Evolutionary conservation across 306 rosid genomes (phyloP), one percentile per base, ranked within the genome.

Genomic region (Quercus cerris): DNA sequence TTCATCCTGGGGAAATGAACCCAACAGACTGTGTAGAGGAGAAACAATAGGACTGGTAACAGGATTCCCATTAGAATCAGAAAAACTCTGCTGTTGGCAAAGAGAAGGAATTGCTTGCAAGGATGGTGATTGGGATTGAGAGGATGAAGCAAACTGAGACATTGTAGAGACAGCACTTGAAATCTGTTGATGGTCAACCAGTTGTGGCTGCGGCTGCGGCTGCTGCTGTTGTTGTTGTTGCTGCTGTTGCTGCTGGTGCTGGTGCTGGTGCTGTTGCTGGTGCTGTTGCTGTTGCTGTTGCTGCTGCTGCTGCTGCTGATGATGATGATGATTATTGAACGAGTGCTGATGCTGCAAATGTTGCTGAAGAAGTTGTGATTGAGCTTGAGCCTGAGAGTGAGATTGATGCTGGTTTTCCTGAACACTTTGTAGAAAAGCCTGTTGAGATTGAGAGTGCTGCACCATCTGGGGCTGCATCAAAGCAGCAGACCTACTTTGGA

Each of bases 1-100:
- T 54, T 91, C 98, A 61, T 95, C 94, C 77, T 85, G 94, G 22
- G 94, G 81, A 87, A 87, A 90, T 13, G 99, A 84, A 74, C 98
- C 88, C 90, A 95, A 79, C 73, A 95, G 84, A 78, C 92, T 86
- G 58, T 93, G 97, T 86, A 91, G 78, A 49, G 97, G 97, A 80
- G 97, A 93, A 80, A 94, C 90, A 41, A 79, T 73, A 28, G 93
- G 76, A 69, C 88, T 73, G 54, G 94, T 77, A 51, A 86, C 88
- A 75, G 87, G 80, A 63, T 87, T 89, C 80, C 92, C 94, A 70
- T 84, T 90, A 14, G 97, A 86, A 84, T 92, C 97, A 5, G 97
- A 86, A 82, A 91, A 94, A 66, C 84, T 89, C 79, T 86, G 97
- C 46, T 88, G 97, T n/a, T 91, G 97, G 62, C 93, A 86, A 69